Evolutionary conservation across 768 basidiomycete genomes (phyloP).

Genomic region (Chiua virens): DNA sequence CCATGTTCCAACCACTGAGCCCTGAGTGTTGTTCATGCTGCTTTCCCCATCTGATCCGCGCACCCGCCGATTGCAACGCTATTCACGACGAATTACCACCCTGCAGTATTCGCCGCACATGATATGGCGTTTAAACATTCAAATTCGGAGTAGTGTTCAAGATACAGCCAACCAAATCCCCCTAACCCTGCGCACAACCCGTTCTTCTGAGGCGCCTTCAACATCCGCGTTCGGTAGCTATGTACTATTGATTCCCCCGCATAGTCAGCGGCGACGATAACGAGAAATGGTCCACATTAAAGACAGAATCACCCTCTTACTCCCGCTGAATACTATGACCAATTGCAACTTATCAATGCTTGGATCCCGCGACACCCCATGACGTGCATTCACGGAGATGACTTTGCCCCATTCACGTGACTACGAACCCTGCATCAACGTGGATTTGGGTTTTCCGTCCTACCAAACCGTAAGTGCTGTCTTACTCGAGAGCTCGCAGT

Average conservation of each 20-base stretch:
- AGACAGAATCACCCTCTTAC: slow-evolving; percentile 18
- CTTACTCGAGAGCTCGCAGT: not conserved
- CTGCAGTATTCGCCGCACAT: slow-evolving; percentile 1
- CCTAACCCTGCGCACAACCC: not conserved
- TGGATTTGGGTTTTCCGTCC: too few relatives aligned
- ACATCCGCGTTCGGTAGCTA: not conserved
- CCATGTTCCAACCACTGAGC: slow-evolving; percentile 3
- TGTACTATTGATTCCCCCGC: slow-evolving; percentile 9
- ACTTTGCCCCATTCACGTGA: slow-evolving; percentile 10
- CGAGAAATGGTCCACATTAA: slow-evolving; percentile 12
- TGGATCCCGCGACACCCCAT: not conserved
- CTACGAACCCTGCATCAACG: not conserved
- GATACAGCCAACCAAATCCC: not conserved
- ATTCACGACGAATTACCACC: slow-evolving; percentile 7
- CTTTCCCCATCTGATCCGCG: slow-evolving; percentile 21
- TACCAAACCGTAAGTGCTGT: not conserved
- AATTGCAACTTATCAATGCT: slow-evolving; percentile 1
- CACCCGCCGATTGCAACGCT: not conserved
- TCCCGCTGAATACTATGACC: slow-evolving; percentile 13
- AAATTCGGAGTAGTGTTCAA: not conserved
- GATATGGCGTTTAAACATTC: not conserved
- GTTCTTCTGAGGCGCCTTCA: not conserved
- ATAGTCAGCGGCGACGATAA: slow-evolving; percentile 18
- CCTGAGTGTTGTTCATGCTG: slow-evolving; percentile 8
- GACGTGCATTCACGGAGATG: slow-evolving; percentile 25